Evolutionary conservation across 371 early-diverging fungal genomes (phyloP), one percentile per base, ranked within the genome.

Genomic region (Rhizomucor pusillus): DNA sequence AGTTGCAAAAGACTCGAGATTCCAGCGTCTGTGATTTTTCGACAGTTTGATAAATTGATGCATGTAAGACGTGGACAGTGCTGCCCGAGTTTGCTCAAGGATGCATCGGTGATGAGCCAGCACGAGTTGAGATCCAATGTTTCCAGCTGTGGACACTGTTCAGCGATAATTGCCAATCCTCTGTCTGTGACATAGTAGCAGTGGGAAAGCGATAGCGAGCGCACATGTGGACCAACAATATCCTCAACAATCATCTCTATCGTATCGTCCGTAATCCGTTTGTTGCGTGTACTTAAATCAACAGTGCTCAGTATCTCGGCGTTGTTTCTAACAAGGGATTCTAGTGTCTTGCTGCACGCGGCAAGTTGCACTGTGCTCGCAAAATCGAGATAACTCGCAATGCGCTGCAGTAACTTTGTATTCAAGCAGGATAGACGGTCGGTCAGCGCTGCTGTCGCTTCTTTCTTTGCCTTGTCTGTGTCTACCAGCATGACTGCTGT

Each of bases 31-130:
- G 85, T 85, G 2, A 92, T 73, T 58, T 91, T 91, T 33, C 92
- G 72, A 61, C 91, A 90, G 59, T 92, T 92, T 16, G 85, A 84
- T 39, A 92, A 63, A 53, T 92, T 85, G 20, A 92, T 56, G 5
- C 69, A 58, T 39, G 62, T 56, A 11, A 76, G 63, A 51, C 70
- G 51, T 0, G 69, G 62, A 43, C 82, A 74, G 49, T 63, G 36
- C 33, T 51, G 43, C 19, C 81, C 78, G 1, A 88, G 51, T 0
- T 59, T 19, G 0, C 63, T 45, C 22, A 90, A 63, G 3, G 89
- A 86, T 36, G 72, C 70, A 58, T 92, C 88, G 0, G 87, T 86
- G n/a, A 92, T 60, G 7, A 78, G 72, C 91, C 91, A 92, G 62
- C 93, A 92, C 34, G 84, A 87, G 57, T 81, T 77, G 23, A 92